A percentile compares a stretch with the other conserved stretches of the same genome.
Conservation (phyloP, 1,284 basidiomycete species). For the Sanghuangporus weigelae region DNA sequence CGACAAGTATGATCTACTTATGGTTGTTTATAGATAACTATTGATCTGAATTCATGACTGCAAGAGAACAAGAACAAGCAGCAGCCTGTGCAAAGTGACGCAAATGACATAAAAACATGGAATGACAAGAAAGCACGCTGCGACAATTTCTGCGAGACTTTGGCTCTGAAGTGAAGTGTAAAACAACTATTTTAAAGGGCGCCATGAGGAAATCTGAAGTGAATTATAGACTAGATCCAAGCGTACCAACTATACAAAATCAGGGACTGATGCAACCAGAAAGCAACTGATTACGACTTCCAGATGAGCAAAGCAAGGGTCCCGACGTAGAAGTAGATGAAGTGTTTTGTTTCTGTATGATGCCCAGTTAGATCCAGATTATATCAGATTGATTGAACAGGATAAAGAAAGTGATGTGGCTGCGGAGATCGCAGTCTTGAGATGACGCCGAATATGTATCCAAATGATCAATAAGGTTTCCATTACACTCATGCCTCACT, state of each 20-base stretch:
- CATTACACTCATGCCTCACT: background rate
- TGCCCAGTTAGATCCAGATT: constrained; percentile 4
- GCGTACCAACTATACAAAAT: constrained; percentile 8
- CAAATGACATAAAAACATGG: too few relatives aligned
- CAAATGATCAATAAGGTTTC: too few relatives aligned
- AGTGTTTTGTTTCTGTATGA: constrained; percentile 85
- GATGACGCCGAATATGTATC: too few relatives aligned
- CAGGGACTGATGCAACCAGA: background rate
- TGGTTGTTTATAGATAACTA: too few relatives aligned
- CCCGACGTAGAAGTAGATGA: constrained; percentile 95
- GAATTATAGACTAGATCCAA: background rate
- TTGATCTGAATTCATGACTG: too few relatives aligned
- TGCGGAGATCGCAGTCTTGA: background rate
- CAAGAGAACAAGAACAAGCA: too few relatives aligned
- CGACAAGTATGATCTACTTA: too few relatives aligned
- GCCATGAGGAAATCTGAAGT: background rate
- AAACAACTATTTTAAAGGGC: background rate
- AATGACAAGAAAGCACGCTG: too few relatives aligned
- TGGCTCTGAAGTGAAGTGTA: background rate
- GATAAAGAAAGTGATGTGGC: background rate
- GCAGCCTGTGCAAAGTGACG: too few relatives aligned
- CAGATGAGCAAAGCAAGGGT: constrained; percentile 88
- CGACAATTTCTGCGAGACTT: background rate
- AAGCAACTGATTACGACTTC: constrained; percentile 66
- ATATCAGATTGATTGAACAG: constrained; percentile 2